Evolutionary conservation across 2,329 filamentous ascomycete genomes (phyloP), one percentile per base, ranked within the genome.

Genomic region (Pseudopyricularia cyperi): DNA sequence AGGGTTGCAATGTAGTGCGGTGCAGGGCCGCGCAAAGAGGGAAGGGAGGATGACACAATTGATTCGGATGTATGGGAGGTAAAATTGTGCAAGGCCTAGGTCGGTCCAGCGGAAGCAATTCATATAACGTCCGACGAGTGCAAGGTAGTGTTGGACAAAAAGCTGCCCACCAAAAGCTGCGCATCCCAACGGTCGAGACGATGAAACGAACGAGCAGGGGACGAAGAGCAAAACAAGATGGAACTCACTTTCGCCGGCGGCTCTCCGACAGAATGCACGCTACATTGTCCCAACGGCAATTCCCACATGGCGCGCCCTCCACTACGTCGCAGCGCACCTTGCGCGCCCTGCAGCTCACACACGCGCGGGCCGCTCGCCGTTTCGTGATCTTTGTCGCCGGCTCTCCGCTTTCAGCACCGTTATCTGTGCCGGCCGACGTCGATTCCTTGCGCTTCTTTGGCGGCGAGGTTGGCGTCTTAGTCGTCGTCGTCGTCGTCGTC

Each of bases 251-350:
- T 76, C 89, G 84, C 61, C 89, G 81, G 60, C 89, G 87, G 71
- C 87, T 91, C 67, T 94, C 83, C 57, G 84, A 83, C 24, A 87
- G 81, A 52, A 84, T 73, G 68, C 85, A 89, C 64, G 87, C 82
- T 54, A 89, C 83, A 63, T 86, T 82, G 66, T 89, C 85, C 71
- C 86, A 79, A 57, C 87, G 76, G 69, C 89, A 94, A 67, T 95
- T 95, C 52, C 87, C 89, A 66, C 89, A 95, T 1, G 89, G 89
- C 44, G 84, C 84, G 48, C 85, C 85, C 66, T 95, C 89, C 54
- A 93, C 89, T 53, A 95, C 89, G 71, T 96, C 90, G 71, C 90
- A 96, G 53, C 90, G 81, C 42, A 96, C 90, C 66, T 96, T 96
- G 63, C 90, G 82, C 53, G 86, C 83, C 61, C 90, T 80, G 68